phyloP scores from a whole-genome alignment of 345 rosid species.

The Passiflora organensis region DNA sequence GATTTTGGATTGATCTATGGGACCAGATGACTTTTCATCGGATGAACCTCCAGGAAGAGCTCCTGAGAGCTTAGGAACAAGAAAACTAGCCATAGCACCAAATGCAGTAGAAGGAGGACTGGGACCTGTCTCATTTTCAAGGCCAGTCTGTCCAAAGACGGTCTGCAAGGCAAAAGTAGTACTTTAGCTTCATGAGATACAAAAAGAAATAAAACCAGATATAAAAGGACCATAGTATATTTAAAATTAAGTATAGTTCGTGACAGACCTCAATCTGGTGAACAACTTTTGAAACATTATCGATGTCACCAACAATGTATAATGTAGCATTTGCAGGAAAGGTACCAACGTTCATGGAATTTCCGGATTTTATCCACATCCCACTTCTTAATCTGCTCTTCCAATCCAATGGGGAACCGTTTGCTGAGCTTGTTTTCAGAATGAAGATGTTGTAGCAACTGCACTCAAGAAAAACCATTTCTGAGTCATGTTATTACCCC shows the following conservation, averaged over 20 bases:
- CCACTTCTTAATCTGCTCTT: constrained; percentile 98
- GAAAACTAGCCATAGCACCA: constrained; percentile 98
- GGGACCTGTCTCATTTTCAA: constrained; percentile 49
- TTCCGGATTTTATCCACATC: constrained; percentile 97
- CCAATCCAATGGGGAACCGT: constrained; percentile 98
- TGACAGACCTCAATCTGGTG: constrained; percentile 73
- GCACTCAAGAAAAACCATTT: constrained; percentile 22
- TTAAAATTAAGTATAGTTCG: constrained; percentile 10
- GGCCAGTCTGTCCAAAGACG: constrained; percentile 65
- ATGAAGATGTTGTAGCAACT: constrained; percentile 94
- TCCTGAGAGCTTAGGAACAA: constrained; percentile 90
- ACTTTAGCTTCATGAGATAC: no score
- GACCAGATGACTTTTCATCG: constrained; percentile 47
- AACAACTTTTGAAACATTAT: constrained; percentile 60
- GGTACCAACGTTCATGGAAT: constrained; percentile 98
- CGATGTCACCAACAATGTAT: constrained; percentile 91
- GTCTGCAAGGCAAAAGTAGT: constrained; percentile 56
- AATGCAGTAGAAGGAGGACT: constrained; percentile 70
- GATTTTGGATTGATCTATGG: constrained; percentile 57
- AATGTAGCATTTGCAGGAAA: constrained; percentile 96
- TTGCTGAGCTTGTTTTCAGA: constrained; percentile 97
- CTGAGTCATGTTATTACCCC: background rate
- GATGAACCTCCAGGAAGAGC: constrained; percentile 77
- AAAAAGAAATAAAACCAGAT: no score
- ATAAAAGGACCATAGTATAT: background rate